A percentile compares a stretch with the other conserved stretches of the same genome.
phyloP scores from a whole-genome alignment of 1,139 yeast genomes.

The Debaryomycetaceae sp. region DNA sequence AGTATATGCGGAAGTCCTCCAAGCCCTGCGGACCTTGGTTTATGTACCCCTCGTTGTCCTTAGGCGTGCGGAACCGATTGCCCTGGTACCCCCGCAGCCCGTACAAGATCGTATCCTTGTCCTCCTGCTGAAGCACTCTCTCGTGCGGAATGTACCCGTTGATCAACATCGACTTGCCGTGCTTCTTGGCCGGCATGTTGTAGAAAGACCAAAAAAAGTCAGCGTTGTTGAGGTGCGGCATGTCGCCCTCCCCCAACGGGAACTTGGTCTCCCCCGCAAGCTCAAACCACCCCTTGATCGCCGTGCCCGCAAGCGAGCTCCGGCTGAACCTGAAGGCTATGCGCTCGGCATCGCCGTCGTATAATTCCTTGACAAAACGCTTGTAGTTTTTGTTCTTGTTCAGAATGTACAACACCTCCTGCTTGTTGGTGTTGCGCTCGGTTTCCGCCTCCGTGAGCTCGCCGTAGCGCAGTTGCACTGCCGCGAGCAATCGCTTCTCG shows the following conservation, averaged over 20 bases:
- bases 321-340: slow-evolving; percentile 43
- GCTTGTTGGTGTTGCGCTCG: slow-evolving; percentile 62
- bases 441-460: slow-evolving; percentile 64
- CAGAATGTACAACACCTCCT: slow-evolving; percentile 60
- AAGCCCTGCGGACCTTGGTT: slow-evolving; percentile 41
- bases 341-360: slow-evolving; percentile 18
- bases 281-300: slow-evolving; percentile 40
- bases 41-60: slow-evolving; percentile 35
- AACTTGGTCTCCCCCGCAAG: slow-evolving; percentile 46
- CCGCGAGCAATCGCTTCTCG: slow-evolving; percentile 63
- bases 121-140: slow-evolving; percentile 62
- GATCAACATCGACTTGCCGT: slow-evolving; percentile 77
- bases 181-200: slow-evolving; percentile 46
- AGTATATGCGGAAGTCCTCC: slow-evolving; percentile 27
- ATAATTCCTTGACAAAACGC: slow-evolving; percentile 29
- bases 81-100: slow-evolving; percentile 23
- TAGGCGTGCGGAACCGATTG: slow-evolving; percentile 28
- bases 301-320: slow-evolving; percentile 68
- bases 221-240: slow-evolving; percentile 54
- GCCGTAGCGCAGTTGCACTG: slow-evolving; percentile 63
- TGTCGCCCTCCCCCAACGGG: slow-evolving; percentile 58
- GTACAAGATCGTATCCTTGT: slow-evolving; percentile 57
- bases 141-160: slow-evolving; percentile 70
- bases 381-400: slow-evolving; percentile 47
- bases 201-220: slow-evolving; percentile 57